Percentiles rank a stretch among this genome's conserved stretches.
These are phyloP conservation scores for Terfezia boudieri DNA, from an alignment of 495 filamentous ascomycete species.

Conservation along the genomic window DNA sequence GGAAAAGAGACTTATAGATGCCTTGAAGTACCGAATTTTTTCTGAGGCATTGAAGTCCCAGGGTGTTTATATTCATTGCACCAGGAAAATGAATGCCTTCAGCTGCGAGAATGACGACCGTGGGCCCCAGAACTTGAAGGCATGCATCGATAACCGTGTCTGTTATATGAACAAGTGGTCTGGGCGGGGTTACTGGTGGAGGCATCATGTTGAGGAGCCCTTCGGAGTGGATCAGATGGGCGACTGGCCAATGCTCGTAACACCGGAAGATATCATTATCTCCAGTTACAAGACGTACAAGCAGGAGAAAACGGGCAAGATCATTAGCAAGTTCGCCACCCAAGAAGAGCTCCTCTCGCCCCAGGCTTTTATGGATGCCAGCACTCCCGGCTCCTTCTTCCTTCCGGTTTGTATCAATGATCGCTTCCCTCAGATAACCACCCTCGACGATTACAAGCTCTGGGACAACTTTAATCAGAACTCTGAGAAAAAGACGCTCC, in stretches of 20 bases:
- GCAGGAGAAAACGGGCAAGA: neutral
- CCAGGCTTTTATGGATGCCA: conserved; percentile 4
- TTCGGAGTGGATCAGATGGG: conserved; percentile 7
- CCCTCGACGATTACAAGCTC: conserved; percentile 6
- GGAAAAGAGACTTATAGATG: neutral
- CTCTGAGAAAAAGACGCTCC: conserved; percentile 10
- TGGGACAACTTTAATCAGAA: conserved; percentile 5
- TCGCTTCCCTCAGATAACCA: conserved; percentile 8
- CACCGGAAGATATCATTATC: conserved; percentile 10
- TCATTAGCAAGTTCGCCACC: neutral
- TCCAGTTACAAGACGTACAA: conserved; percentile 10
- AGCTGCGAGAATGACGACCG: conserved; percentile 6
- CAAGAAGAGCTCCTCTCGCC: conserved; percentile 1
- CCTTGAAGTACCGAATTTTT: neutral
- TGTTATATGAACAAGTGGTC: conserved; percentile 15
- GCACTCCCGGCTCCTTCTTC: conserved; percentile 6
- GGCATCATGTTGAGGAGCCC: conserved; percentile 10
- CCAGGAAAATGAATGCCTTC: conserved; percentile 4
- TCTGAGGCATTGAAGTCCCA: conserved; percentile 6
- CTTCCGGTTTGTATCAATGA: conserved; percentile 11
- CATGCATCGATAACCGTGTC: conserved; percentile 8
- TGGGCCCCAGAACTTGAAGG: conserved; percentile 12
- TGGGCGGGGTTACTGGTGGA: neutral
- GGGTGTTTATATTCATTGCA: conserved; percentile 10
- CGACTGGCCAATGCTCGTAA: conserved; percentile 4